Conservation (phyloP, 176 grass and related monocot genomes). For the Sorghum bicolor region DNA sequence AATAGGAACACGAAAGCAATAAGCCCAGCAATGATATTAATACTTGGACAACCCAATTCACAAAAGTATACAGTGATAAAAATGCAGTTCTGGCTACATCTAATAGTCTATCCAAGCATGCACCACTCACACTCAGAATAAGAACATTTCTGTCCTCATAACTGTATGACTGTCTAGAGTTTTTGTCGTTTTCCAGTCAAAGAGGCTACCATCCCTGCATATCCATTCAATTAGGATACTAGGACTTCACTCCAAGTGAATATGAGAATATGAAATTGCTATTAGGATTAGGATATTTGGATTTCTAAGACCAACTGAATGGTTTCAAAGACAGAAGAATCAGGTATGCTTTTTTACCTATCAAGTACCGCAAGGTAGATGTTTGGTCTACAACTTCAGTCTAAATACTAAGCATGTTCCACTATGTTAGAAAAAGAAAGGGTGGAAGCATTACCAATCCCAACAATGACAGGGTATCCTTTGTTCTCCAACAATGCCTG, state of each 20-base stretch:
- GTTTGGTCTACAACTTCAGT: not conserved
- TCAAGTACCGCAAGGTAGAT: not conserved
- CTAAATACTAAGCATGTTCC: not conserved
- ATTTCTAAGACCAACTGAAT: not conserved
- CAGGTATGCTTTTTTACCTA: not conserved
- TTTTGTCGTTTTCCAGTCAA: not conserved
- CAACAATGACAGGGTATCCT: conserved; percentile 96
- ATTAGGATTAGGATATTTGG: conserved; percentile 15
- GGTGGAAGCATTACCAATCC: conserved; percentile 65
- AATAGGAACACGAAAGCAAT: not conserved
- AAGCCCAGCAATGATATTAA: not conserved
- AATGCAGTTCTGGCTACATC: not conserved
- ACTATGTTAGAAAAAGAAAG: not conserved
- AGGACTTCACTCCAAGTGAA: conserved; percentile 1
- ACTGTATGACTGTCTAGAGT: not conserved
- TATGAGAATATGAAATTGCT: not conserved
- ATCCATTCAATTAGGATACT: conserved; percentile 10
- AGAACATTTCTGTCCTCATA: not conserved
- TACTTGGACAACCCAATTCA: not conserved
- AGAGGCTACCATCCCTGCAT: not conserved
- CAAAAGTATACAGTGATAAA: conserved; percentile 1
- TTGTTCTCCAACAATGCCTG: conserved; percentile 99
- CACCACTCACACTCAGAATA: not conserved
- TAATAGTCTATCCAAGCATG: not conserved
- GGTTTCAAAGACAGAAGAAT: not conserved